A percentile compares a stretch with the other conserved stretches of the same genome.
Conservation (phyloP, 108 stramenopile genomes). For the Cyclotella distinguenda region DNA sequence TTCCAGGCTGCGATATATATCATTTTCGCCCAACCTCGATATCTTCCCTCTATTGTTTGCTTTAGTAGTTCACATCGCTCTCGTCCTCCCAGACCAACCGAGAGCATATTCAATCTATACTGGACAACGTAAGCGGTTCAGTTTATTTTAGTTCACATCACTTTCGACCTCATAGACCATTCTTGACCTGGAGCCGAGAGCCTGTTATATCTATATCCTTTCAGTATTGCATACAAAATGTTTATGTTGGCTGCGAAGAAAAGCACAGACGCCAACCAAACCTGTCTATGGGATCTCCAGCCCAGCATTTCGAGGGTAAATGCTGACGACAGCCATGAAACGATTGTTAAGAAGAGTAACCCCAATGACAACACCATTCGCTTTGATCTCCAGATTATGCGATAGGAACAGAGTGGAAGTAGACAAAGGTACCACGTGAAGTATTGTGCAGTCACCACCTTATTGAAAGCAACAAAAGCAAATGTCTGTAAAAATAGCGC, state of each 20-base stretch:
- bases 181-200: conserved; percentile 4
- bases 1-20: no score
- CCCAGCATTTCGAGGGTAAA: conserved; percentile 87
- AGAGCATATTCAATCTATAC: no score
- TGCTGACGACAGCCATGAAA: conserved; percentile 73
- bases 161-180: conserved; percentile 6
- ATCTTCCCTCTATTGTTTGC: no score
- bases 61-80: no score
- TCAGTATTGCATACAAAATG: conserved; percentile 58
- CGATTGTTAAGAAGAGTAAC: conserved; percentile 48
- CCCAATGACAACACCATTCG: conserved; percentile 36
- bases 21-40: no score
- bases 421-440: conserved; percentile 95
- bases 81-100: no score
- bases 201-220: conserved; percentile 19
- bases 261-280: conserved; percentile 75
- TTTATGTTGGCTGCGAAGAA: conserved; percentile 80
- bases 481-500: conserved; percentile 90
- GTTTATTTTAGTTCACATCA: no score
- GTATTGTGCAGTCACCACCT: conserved; percentile 98
- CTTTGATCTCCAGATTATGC: conserved; percentile 42
- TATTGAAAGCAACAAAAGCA: conserved; percentile 97
- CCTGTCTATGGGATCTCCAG: conserved; percentile 59
- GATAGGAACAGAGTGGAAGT: conserved; percentile 68
- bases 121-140: no score